Percentiles rank a stretch among this genome's conserved stretches.
Conservation (phyloP, 129 eudicot genomes). For the Flaveria ramosissima region DNA sequence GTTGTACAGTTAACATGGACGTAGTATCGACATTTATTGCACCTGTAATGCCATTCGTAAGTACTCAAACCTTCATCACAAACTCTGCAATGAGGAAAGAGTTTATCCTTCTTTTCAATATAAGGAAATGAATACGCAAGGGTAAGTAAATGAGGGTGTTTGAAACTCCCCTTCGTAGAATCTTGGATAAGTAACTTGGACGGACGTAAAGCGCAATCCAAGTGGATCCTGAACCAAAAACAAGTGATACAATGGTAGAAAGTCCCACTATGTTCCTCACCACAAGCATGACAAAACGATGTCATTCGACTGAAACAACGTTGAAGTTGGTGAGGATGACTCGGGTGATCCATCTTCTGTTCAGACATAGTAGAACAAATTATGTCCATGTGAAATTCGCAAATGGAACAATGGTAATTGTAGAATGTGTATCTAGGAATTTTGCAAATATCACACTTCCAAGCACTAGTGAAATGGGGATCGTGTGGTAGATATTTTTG, state of each 20-base stretch:
- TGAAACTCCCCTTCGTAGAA: not conserved
- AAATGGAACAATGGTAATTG: not conserved
- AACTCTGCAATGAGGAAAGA: not conserved
- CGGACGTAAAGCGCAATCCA: slow-evolving; percentile 21
- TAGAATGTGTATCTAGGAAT: not conserved
- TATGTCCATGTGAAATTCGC: not conserved
- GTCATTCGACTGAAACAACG: not conserved
- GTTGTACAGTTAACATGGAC: slow-evolving; percentile 15
- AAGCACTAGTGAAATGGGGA: not conserved
- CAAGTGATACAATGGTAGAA: slow-evolving; percentile 6
- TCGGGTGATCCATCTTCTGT: not conserved
- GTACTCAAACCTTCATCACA: not conserved
- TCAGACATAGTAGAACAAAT: not conserved
- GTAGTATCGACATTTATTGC: slow-evolving; percentile 17
- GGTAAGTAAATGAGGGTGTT: slow-evolving; percentile 26
- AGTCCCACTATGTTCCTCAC: not conserved
- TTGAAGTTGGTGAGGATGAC: not conserved
- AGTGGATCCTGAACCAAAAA: not conserved
- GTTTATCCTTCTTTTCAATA: not conserved
- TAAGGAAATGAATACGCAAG: slow-evolving; percentile 20
- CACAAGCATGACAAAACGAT: not conserved
- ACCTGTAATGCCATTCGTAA: slow-evolving; percentile 3
- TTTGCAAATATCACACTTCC: not conserved
- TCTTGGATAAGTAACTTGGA: not conserved
- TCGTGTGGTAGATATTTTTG: not conserved